Evolutionary conservation across 2,329 filamentous ascomycete genomes (phyloP).

Genomic region (Daldinia eschscholtzii): DNA sequence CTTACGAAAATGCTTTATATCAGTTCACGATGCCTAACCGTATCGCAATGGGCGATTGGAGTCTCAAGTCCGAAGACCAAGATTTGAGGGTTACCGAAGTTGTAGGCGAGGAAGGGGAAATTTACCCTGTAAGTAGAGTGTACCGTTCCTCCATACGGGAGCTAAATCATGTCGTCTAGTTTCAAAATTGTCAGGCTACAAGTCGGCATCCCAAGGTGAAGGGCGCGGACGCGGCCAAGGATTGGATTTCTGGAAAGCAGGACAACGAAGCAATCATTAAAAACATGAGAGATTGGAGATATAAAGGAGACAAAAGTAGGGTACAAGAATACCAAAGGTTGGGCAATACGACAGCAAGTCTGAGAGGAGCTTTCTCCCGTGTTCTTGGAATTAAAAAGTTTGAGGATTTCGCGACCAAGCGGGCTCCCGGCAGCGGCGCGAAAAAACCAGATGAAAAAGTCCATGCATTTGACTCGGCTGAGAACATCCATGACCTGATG

Average conservation of each 20-base stretch:
- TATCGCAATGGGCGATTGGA: neutral
- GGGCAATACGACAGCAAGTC: neutral
- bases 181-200: neutral
- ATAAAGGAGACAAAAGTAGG: neutral
- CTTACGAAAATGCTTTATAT: neutral
- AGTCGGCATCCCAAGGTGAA: neutral
- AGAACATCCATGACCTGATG: neutral
- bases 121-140: neutral
- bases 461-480: neutral
- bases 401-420: slow-evolving; percentile 4
- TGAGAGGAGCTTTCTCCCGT: neutral
- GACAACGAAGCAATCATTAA: neutral
- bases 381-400: neutral
- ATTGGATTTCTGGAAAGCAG: neutral
- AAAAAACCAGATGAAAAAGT: neutral
- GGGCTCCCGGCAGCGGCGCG: neutral
- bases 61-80: neutral
- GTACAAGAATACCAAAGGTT: neutral
- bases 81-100: neutral
- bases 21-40: slow-evolving; percentile 1
- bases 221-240: too few relatives aligned
- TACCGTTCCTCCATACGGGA: neutral
- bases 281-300: neutral
- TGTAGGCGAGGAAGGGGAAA: neutral
- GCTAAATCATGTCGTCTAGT: neutral